These are phyloP conservation scores for Ustilago bromivora DNA, from an alignment of 1,284 basidiomycete species.

Conservation along the genomic window DNA sequence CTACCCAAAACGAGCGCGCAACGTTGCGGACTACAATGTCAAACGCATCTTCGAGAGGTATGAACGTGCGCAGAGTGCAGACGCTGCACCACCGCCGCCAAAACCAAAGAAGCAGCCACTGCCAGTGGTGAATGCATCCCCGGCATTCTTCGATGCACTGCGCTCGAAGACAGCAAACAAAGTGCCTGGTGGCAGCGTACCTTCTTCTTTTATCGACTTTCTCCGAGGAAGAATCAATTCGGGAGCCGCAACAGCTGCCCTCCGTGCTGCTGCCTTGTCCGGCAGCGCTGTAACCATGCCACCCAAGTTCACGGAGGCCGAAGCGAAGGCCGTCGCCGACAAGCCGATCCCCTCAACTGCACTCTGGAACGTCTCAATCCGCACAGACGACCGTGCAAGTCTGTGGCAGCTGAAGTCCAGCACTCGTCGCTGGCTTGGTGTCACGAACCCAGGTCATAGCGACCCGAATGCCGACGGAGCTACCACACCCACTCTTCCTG, in stretches of 20 bases:
- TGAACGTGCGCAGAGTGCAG: slow-evolving; percentile 4
- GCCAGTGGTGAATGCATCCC: slow-evolving; percentile 10
- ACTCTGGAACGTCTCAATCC: slow-evolving; percentile 11
- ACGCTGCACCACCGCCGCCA: neutral
- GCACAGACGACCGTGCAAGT: slow-evolving; percentile 11
- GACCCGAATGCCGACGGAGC: neutral
- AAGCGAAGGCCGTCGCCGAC: slow-evolving; percentile 5
- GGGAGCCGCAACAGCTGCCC: neutral
- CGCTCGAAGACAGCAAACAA: slow-evolving; percentile 4
- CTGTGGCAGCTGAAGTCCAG: slow-evolving; percentile 15
- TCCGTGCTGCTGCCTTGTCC: neutral
- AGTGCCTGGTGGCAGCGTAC: neutral
- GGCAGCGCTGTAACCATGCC: neutral
- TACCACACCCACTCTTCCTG: neutral
- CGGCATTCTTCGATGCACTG: slow-evolving; percentile 34
- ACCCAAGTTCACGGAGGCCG: slow-evolving; percentile 7
- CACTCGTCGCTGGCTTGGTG: slow-evolving; percentile 29
- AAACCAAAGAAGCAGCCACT: slow-evolving; percentile 7
- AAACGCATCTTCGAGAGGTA: slow-evolving; percentile 25
- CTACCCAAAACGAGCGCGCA: slow-evolving; percentile 35
- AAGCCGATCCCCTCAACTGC: neutral
- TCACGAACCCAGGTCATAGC: neutral
- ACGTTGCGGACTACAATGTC: slow-evolving; percentile 40
- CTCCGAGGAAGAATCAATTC: slow-evolving; percentile 13
- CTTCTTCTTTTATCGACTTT: slow-evolving; percentile 21